Conservation (phyloP, 257 asterid species). For the Solanum phureja region DNA sequence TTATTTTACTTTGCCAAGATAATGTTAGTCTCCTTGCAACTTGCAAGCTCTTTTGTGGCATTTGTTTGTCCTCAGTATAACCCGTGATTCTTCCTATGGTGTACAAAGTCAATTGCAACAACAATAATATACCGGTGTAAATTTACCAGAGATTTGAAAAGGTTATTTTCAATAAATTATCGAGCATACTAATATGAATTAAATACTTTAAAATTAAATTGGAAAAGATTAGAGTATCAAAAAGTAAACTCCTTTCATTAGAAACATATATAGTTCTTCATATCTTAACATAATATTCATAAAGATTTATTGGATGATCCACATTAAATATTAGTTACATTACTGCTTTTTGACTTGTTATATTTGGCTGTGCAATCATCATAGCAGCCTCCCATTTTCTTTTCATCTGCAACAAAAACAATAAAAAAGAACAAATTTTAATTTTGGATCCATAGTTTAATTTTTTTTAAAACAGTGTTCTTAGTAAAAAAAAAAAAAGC, state of each 20-base stretch:
- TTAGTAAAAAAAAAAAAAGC: background rate
- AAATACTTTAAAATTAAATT: background rate
- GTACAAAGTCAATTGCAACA: background rate
- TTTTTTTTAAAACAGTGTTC: background rate
- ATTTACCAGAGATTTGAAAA: background rate
- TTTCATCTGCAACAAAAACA: background rate
- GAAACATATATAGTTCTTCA: background rate
- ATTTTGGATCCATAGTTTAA: background rate
- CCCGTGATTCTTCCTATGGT: slow-evolving; percentile 1
- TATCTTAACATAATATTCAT: background rate
- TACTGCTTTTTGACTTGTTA: background rate
- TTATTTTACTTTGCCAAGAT: background rate
- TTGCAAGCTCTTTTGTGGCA: background rate
- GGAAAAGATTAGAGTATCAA: background rate
- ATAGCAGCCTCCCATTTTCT: background rate
- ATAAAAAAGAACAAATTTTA: background rate
- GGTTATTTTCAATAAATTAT: background rate
- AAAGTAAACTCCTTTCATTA: background rate
- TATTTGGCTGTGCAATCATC: background rate
- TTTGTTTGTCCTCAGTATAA: background rate
- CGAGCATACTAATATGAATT: background rate
- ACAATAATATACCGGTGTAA: background rate
- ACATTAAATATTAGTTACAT: background rate
- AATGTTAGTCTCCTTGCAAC: background rate
- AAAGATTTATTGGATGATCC: background rate